Conservation (phyloP, 257 asterid species). For the Jacaranda copaia region DNA sequence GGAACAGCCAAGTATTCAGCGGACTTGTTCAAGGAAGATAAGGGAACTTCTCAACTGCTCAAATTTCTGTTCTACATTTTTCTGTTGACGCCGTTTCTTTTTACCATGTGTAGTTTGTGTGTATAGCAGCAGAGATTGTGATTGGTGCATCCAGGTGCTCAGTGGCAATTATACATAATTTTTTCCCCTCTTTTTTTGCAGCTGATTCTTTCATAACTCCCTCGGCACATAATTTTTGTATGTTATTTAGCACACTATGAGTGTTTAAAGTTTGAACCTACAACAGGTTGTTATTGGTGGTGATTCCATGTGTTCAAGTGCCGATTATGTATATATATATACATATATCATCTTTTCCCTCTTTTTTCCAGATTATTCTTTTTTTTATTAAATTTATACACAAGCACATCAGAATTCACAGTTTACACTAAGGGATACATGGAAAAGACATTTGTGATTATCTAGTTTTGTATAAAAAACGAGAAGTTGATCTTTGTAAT, state of each 20-base stretch:
- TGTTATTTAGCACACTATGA: neutral
- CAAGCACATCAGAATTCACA: too few species aligned
- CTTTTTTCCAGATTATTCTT: too few species aligned
- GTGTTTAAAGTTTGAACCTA: neutral
- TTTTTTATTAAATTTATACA: too few species aligned
- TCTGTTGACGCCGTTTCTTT: neutral
- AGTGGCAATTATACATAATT: conserved; percentile 1
- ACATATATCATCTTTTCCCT: too few species aligned
- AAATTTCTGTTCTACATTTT: neutral
- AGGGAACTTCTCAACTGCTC: neutral
- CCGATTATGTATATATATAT: too few species aligned
- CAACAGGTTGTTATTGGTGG: neutral
- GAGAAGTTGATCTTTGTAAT: too few species aligned
- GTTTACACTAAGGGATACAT: too few species aligned
- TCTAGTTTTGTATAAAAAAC: too few species aligned
- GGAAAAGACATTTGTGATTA: too few species aligned
- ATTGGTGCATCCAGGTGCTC: conserved; percentile 3
- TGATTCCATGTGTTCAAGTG: neutral
- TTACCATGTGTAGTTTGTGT: conserved; percentile 30
- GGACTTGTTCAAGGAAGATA: conserved; percentile 97
- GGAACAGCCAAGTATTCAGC: conserved; percentile 96
- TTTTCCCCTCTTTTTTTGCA: neutral
- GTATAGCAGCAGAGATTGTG: conserved; percentile 35
- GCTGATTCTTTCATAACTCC: conserved; percentile 32
- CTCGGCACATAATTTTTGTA: conserved; percentile 31